These are phyloP conservation scores for Cutaneotrichosporon sp. DNA, from an alignment of 1,284 basidiomycete genomes.

Conservation along the genomic window DNA sequence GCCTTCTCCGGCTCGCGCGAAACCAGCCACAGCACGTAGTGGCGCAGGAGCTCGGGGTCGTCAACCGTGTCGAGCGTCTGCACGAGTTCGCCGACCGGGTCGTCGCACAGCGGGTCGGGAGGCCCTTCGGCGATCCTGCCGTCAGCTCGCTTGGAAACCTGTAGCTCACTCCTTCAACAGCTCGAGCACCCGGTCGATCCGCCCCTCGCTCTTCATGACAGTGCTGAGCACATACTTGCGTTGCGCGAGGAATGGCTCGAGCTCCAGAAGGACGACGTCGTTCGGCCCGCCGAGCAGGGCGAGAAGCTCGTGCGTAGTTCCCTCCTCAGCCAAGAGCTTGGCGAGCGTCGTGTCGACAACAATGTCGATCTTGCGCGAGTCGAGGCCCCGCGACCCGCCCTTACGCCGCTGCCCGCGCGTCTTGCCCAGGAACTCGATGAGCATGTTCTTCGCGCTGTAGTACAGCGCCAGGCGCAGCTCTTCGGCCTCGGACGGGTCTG, in stretches of 20 bases:
- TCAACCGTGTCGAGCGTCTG: slow-evolving; percentile 62
- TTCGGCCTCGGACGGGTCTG: slow-evolving; percentile 12
- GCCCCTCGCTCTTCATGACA: slow-evolving; percentile 62
- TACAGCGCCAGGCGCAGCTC: slow-evolving; percentile 40
- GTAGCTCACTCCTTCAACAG: slow-evolving; percentile 67
- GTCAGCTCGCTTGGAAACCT: neutral
- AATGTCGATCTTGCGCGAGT: slow-evolving; percentile 52
- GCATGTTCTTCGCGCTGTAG: slow-evolving; percentile 47
- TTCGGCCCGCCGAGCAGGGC: slow-evolving; percentile 63
- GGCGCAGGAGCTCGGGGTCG: slow-evolving; percentile 64
- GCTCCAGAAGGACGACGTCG: slow-evolving; percentile 62
- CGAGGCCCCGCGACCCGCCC: slow-evolving; percentile 37
- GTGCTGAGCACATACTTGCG: slow-evolving; percentile 66
- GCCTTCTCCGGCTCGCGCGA: slow-evolving; percentile 59
- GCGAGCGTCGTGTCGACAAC: slow-evolving; percentile 78
- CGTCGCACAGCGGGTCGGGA: slow-evolving; percentile 63
- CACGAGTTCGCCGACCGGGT: slow-evolving; percentile 70
- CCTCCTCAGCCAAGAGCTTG: slow-evolving; percentile 67
- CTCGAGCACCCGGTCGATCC: slow-evolving; percentile 64
- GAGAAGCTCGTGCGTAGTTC: slow-evolving; percentile 64
- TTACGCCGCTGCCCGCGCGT: slow-evolving; percentile 50
- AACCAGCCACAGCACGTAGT: slow-evolving; percentile 79
- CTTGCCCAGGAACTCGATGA: slow-evolving; percentile 52
- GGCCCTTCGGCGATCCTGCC: slow-evolving; percentile 69
- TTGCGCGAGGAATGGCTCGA: slow-evolving; percentile 64